Conservation (phyloP, 2,329 filamentous ascomycete species). For the Xylaria sp. region DNA sequence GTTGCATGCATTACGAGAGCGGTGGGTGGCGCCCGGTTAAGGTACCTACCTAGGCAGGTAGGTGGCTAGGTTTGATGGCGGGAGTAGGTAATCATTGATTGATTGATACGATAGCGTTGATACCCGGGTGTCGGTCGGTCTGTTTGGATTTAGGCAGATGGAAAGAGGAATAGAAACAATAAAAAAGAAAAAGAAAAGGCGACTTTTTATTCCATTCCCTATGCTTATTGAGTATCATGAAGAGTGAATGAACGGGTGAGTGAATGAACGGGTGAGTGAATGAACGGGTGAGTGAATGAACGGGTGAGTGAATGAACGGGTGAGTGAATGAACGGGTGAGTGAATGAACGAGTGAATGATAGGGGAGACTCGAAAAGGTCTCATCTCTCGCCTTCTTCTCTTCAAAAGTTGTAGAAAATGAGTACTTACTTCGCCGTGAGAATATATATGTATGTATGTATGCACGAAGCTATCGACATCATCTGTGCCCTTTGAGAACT, state of each 20-base stretch:
- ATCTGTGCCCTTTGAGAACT: no score
- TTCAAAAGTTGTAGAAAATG: no score
- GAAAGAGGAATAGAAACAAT: not conserved
- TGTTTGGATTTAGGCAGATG: no score
- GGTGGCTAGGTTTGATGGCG: not conserved
- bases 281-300: not conserved
- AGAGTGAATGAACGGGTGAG: not conserved
- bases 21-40: slow-evolving; percentile 20
- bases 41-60: no score
- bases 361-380: no score
- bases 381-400: no score
- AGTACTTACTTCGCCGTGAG: no score
- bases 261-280: not conserved
- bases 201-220: not conserved
- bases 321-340: not conserved
- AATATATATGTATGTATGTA: no score
- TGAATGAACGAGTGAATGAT: not conserved
- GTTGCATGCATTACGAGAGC: slow-evolving; percentile 20
- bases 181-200: slow-evolving; percentile 10
- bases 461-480: no score
- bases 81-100: slow-evolving; percentile 17
- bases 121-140: slow-evolving; percentile 27
- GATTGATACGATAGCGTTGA: slow-evolving; percentile 29
- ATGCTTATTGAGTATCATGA: not conserved
- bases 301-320: not conserved